Evolutionary conservation across 352 stramenopile species (phyloP).

Genomic region (Pythium aristosporum): DNA sequence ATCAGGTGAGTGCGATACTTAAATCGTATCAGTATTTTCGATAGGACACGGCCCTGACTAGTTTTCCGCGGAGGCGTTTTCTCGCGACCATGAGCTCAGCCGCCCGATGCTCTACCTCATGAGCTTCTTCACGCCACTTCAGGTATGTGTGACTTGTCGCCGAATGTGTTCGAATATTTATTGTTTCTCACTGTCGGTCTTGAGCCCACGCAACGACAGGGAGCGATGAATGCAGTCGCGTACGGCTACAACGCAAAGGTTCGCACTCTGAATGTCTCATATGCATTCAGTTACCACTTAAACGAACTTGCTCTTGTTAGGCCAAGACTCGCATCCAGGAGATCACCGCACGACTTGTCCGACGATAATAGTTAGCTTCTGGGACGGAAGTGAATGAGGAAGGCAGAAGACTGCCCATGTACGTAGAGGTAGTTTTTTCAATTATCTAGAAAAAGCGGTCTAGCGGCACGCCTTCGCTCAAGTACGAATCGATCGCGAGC

Average conservation of each 20-base stretch:
- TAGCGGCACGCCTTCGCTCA: constrained; percentile 57
- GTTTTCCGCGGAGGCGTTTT: constrained; percentile 28
- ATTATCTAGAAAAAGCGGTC: constrained; percentile 54
- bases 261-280: constrained; percentile 7
- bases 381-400: too few species aligned
- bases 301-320: background rate
- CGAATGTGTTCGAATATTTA: too few species aligned
- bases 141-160: constrained; percentile 30
- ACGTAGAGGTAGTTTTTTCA: background rate
- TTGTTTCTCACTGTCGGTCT: background rate
- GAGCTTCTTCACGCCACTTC: constrained; percentile 67
- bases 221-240: constrained; percentile 50
- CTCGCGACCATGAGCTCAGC: constrained; percentile 44
- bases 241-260: constrained; percentile 75
- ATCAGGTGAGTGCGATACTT: constrained; percentile 33
- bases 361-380: background rate
- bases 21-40: background rate
- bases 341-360: background rate
- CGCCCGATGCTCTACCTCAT: constrained; percentile 56
- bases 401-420: too few species aligned
- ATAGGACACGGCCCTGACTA: background rate
- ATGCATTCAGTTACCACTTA: background rate
- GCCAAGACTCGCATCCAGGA: constrained; percentile 5
- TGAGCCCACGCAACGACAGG: constrained; percentile 28
- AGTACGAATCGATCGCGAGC: constrained; percentile 72